Percentiles rank a stretch among this genome's conserved stretches.
Evolutionary conservation across 208 protist genomes (phyloP).

Genomic region (Angomonas desouzai): DNA sequence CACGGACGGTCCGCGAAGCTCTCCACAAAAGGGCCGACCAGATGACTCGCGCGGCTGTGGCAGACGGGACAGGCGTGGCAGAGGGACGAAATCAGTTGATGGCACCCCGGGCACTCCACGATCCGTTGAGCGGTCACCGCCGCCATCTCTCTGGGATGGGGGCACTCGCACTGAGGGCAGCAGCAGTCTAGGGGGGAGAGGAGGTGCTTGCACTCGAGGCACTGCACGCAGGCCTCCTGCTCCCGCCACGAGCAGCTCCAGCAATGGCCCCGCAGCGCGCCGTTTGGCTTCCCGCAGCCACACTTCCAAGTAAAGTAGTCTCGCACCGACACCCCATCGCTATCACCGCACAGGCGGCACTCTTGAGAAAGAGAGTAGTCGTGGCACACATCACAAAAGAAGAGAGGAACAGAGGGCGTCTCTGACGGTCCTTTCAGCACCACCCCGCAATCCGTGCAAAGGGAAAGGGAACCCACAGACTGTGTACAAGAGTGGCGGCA

Average conservation of each 20-base stretch:
- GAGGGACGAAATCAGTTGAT: conserved; percentile 21
- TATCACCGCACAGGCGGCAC: not conserved
- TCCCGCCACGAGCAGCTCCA: conserved; percentile 29
- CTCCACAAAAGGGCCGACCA: conserved; percentile 15
- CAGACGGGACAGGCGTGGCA: conserved; percentile 35
- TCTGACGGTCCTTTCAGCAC: not conserved
- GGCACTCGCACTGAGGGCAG: conserved; percentile 25
- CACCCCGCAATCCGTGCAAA: conserved; percentile 12
- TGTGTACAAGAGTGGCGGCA: not conserved
- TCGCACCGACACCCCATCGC: conserved; percentile 10
- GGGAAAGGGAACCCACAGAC: not conserved
- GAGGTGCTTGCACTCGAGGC: conserved; percentile 16
- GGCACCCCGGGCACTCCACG: conserved; percentile 37
- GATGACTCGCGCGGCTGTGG: conserved; percentile 17
- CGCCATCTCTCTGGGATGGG: conserved; percentile 42
- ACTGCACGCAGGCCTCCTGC: conserved; percentile 12
- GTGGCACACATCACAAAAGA: not conserved
- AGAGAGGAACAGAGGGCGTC: not conserved
- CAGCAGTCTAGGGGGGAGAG: not conserved
- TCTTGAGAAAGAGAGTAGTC: not conserved
- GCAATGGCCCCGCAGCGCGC: conserved; percentile 45
- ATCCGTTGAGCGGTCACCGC: conserved; percentile 20
- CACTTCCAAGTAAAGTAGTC: conserved; percentile 67
- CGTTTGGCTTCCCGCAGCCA: conserved; percentile 56
- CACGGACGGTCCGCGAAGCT: conserved; percentile 20